A percentile compares a stretch with the other conserved stretches of the same genome.
Conservation (phyloP, 257 asterid genomes). For the Cordia subcordata region DNA sequence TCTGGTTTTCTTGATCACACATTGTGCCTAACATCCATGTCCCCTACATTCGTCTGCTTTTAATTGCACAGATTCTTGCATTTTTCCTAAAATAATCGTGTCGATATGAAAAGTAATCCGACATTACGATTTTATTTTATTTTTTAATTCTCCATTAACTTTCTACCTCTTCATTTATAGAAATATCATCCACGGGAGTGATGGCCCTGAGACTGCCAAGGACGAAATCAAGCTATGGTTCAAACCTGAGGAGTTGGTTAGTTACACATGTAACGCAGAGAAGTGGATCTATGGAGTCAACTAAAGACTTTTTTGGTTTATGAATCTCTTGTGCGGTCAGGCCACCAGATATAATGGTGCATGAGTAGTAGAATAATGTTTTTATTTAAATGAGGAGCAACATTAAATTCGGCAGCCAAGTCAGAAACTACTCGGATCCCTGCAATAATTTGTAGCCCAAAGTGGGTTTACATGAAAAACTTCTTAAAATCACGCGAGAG, state of each 20-base stretch:
- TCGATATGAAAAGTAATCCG: background rate
- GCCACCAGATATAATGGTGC: constrained; percentile 12
- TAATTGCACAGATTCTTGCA: no score
- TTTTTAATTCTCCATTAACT: background rate
- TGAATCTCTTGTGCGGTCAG: background rate
- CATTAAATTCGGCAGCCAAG: constrained; percentile 2
- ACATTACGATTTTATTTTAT: background rate
- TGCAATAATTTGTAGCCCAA: constrained; percentile 33
- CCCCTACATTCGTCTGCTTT: background rate
- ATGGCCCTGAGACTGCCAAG: constrained; percentile 98
- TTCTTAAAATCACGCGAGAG: background rate
- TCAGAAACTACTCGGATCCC: constrained; percentile 20
- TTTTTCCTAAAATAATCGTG: no score
- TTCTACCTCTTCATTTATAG: constrained; percentile 26
- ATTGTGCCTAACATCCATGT: no score
- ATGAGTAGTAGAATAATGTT: constrained; percentile 26
- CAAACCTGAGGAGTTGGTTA: constrained; percentile 87
- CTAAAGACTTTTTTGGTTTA: constrained; percentile 22
- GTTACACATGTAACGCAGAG: constrained; percentile 75
- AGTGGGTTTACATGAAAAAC: background rate
- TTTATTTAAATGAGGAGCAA: constrained; percentile 24
- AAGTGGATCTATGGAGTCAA: constrained; percentile 86
- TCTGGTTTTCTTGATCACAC: background rate
- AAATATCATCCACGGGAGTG: constrained; percentile 95
- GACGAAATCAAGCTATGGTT: constrained; percentile 96